Base-by-base conservation (phyloP, 1,284 basidiomycete species). In the Trametes versicolor region DNA sequence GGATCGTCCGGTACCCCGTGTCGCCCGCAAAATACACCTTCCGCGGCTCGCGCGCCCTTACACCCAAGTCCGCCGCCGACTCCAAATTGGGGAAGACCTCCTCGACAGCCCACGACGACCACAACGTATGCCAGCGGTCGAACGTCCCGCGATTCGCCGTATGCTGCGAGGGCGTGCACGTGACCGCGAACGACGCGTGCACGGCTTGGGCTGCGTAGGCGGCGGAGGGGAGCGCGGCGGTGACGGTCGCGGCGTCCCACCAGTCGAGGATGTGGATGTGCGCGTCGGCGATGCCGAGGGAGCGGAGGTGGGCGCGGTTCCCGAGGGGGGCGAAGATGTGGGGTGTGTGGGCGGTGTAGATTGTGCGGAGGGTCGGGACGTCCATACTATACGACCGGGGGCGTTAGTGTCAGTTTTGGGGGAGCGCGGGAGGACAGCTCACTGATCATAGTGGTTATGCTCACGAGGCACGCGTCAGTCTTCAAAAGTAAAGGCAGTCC, bases 391-490 rank as follows among this genome's bases (percentile, higher is more conserved):
- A 4, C 5, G 2, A 17, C 32, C 5, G 34, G 1, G 6, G 13
- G 21, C 3, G 2, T 32, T 2, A 13, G 27, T 39, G n/a, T 23
- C 10, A 32, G 8, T 32, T 4, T 32, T 32, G n/a, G 32, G n/a
- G 15, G 37, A 6, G 41, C 6, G 15, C 9, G n/a, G 19, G 25
- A 13, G 5, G 23, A 49, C 2, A 41, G 72, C 83, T 66, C 67
- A 87, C 86, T 88, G 90, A 75, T 91, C 89, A 68, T 91, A 91
- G 74, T 91, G 90, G 70, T 91, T 87, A 72, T 92, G 89, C 85
- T 85, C 65, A 10, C n/a, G 25, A 4, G 15, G 8, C 10, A 12
- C 41, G 17, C 23, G 53, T 25, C 19, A 19, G 32, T 36, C 13
- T 2, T 13, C 27, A 12, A 21, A 17, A 12, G 39, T 5, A 39